A percentile compares a stretch with the other conserved stretches of the same genome.
These are phyloP conservation scores for Eucalyptus camaldulensis DNA, from an alignment of 345 rosid species.

Conservation along the genomic window DNA sequence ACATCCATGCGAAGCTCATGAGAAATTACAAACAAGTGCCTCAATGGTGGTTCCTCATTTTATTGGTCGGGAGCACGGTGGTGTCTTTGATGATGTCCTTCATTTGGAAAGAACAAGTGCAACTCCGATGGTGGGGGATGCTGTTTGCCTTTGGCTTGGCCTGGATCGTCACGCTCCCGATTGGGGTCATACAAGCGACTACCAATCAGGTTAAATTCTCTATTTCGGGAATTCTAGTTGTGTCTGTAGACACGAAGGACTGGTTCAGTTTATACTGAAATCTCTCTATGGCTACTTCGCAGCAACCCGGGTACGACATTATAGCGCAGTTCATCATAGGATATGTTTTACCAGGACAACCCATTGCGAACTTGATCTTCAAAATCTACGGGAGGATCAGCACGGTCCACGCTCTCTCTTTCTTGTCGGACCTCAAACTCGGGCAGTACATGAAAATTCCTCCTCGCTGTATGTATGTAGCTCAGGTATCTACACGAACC, in stretches of 20 bases:
- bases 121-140: conserved; percentile 96
- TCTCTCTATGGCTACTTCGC: background rate
- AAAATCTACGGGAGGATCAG: conserved; percentile 97
- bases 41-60: conserved; percentile 75
- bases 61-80: conserved; percentile 44
- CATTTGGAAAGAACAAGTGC: conserved; percentile 68
- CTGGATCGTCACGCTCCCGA: conserved; percentile 87
- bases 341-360: conserved; percentile 79
- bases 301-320: conserved; percentile 99
- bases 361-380: conserved; percentile 90
- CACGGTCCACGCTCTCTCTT: conserved; percentile 91
- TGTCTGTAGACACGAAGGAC: background rate
- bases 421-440: conserved; percentile 94
- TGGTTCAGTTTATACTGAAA: background rate
- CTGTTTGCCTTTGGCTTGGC: conserved; percentile 85
- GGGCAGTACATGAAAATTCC: conserved; percentile 99
- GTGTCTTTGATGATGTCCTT: conserved; percentile 69
- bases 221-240: background rate
- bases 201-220: conserved; percentile 66
- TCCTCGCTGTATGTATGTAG: conserved; percentile 91
- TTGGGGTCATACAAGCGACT: conserved; percentile 98
- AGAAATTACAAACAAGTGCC: conserved; percentile 83
- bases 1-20: conserved; percentile 77
- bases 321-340: conserved; percentile 98
- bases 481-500: conserved; percentile 41